Evolutionary conservation across 176 grass and related monocot genomes (phyloP).

Genomic region (Cymbopogon citratus): DNA sequence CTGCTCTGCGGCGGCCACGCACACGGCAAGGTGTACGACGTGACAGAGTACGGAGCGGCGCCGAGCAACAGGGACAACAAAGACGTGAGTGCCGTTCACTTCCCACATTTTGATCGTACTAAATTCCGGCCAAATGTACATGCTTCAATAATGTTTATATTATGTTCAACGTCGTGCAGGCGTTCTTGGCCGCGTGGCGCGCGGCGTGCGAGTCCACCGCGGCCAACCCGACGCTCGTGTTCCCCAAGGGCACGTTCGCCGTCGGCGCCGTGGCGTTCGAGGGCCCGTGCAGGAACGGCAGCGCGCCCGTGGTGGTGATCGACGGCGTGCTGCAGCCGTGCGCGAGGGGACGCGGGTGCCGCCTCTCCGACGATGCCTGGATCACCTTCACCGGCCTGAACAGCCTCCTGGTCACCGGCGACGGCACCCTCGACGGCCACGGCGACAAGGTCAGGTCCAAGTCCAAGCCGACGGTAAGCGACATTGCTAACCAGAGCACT

Average conservation of each 20-base stretch:
- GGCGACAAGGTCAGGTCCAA: neutral
- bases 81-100: constrained; percentile 8
- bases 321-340: constrained; percentile 29
- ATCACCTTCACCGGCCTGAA: constrained; percentile 37
- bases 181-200: constrained; percentile 40
- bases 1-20: neutral
- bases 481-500: too few species aligned
- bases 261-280: constrained; percentile 19
- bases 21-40: constrained; percentile 9
- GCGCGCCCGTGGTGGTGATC: constrained; percentile 6
- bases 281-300: constrained; percentile 25
- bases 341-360: neutral
- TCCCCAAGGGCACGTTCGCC: constrained; percentile 47
- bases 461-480: constrained; percentile 11
- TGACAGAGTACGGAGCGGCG: constrained; percentile 35
- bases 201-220: constrained; percentile 25
- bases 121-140: neutral
- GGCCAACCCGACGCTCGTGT: constrained; percentile 20
- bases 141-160: too few species aligned
- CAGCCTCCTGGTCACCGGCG: constrained; percentile 39
- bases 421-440: constrained; percentile 37
- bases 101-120: neutral
- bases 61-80: constrained; percentile 31
- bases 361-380: constrained; percentile 20
- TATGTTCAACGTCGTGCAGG: neutral